These are phyloP conservation scores for Rutstroemia sp. DNA, from an alignment of 2,329 filamentous ascomycete species.

Conservation along the genomic window DNA sequence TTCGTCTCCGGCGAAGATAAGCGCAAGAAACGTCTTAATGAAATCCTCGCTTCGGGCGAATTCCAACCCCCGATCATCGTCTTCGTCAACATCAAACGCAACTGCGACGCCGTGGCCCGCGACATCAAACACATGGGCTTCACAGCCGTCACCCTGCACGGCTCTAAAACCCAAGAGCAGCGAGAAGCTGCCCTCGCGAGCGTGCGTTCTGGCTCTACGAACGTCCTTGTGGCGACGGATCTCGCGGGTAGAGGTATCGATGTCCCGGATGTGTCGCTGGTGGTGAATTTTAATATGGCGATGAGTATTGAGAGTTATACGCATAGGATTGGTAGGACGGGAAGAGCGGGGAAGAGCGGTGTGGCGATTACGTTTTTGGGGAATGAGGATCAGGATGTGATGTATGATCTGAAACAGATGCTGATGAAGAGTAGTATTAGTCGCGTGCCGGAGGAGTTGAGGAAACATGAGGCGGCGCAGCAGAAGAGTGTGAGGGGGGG, in stretches of 20 bases:
- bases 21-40: constrained; percentile 88
- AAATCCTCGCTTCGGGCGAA: constrained; percentile 74
- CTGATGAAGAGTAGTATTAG: constrained; percentile 83
- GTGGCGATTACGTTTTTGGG: constrained; percentile 93
- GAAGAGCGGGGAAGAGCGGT: constrained; percentile 94
- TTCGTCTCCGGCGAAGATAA: constrained; percentile 88
- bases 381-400: constrained; percentile 77
- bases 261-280: constrained; percentile 85
- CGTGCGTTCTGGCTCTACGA: constrained; percentile 71
- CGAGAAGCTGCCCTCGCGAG: constrained; percentile 84
- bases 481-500: constrained; percentile 55
- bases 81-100: constrained; percentile 99
- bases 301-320: constrained; percentile 89
- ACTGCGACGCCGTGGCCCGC: constrained; percentile 89
- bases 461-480: constrained; percentile 86
- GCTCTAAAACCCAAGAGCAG: constrained; percentile 95
- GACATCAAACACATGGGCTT: constrained; percentile 95
- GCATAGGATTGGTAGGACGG: constrained; percentile 92
- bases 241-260: constrained; percentile 96
- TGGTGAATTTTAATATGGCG: constrained; percentile 99
- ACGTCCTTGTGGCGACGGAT: constrained; percentile 93
- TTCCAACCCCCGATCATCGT: constrained; percentile 92
- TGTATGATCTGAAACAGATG: constrained; percentile 97
- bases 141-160: constrained; percentile 83
- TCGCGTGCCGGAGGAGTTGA: constrained; percentile 83